Percentiles rank a stretch among this genome's conserved stretches.
These are phyloP conservation scores for Cryphonectria radicalis DNA, from an alignment of 2,329 filamentous ascomycete genomes.

Conservation along the genomic window DNA sequence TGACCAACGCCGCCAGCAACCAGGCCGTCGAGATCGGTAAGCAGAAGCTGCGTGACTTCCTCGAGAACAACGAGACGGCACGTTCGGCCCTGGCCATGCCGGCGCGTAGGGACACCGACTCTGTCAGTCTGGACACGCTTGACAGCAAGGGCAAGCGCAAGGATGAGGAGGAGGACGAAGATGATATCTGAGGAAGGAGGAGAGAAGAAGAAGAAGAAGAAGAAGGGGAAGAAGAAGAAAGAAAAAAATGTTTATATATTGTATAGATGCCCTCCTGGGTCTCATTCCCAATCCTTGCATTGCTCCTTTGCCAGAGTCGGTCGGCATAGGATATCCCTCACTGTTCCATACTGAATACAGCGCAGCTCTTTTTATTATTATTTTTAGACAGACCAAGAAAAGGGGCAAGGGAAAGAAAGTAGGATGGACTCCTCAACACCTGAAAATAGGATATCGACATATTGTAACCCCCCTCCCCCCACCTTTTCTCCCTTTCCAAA, in stretches of 20 bases:
- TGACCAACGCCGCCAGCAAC: slow-evolving; percentile 84
- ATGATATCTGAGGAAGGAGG: slow-evolving; percentile 55
- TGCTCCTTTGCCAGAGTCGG: slow-evolving; percentile 16
- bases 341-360: slow-evolving; percentile 18
- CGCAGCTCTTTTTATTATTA: background rate
- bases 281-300: slow-evolving; percentile 5
- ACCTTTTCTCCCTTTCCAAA: slow-evolving; percentile 10
- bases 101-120: slow-evolving; percentile 49
- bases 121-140: slow-evolving; percentile 62
- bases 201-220: background rate
- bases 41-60: slow-evolving; percentile 85
- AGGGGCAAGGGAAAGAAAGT: background rate
- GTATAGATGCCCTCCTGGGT: slow-evolving; percentile 22
- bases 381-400: slow-evolving; percentile 11
- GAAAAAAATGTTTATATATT: slow-evolving; percentile 1
- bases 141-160: slow-evolving; percentile 63
- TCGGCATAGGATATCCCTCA: slow-evolving; percentile 24
- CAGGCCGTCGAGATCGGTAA: slow-evolving; percentile 93
- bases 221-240: background rate
- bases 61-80: slow-evolving; percentile 85
- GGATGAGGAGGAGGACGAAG: slow-evolving; percentile 50
- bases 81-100: slow-evolving; percentile 82
- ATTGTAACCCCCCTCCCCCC: background rate
- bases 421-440: slow-evolving; percentile 15
- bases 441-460: slow-evolving; percentile 10